A percentile compares a stretch with the other conserved stretches of the same genome.
Evolutionary conservation across 83 land plant species (phyloP).

Genomic region (Picea engelmannii): DNA sequence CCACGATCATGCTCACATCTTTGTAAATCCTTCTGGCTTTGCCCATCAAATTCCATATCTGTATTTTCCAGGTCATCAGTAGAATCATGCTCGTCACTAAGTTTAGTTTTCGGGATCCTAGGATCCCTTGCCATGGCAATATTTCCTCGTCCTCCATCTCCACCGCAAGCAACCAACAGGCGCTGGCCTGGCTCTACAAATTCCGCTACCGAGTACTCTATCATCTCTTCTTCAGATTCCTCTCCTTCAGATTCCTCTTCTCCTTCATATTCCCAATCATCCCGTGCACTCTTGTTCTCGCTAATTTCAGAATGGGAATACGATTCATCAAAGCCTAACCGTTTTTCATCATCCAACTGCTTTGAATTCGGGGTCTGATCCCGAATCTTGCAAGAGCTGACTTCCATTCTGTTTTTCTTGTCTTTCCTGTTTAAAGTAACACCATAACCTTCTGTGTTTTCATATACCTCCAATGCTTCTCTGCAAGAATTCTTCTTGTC

Average conservation of each 20-base stretch:
- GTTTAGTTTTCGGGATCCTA: slow-evolving; percentile 25
- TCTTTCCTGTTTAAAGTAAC: slow-evolving; percentile 6
- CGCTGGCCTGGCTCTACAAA: slow-evolving; percentile 75
- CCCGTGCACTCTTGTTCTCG: neutral
- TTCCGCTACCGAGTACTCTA: slow-evolving; percentile 67
- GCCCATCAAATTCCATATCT: slow-evolving; percentile 8
- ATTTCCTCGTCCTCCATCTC: slow-evolving; percentile 90
- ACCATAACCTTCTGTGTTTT: neutral
- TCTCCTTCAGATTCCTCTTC: slow-evolving; percentile 24
- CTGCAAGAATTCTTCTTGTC: neutral
- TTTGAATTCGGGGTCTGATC: slow-evolving; percentile 8
- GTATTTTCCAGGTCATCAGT: slow-evolving; percentile 18
- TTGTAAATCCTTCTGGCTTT: slow-evolving; percentile 10
- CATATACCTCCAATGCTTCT: slow-evolving; percentile 10
- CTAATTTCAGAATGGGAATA: neutral
- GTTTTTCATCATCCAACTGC: slow-evolving; percentile 11
- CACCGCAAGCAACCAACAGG: slow-evolving; percentile 78
- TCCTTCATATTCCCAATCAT: slow-evolving; percentile 14
- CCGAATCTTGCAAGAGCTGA: slow-evolving; percentile 4
- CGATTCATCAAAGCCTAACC: neutral
- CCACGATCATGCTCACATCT: slow-evolving; percentile 58
- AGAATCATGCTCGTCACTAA: slow-evolving; percentile 7
- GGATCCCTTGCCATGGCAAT: slow-evolving; percentile 32
- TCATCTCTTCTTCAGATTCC: slow-evolving; percentile 20
- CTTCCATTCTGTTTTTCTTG: neutral